Evolutionary conservation across 768 basidiomycete genomes (phyloP).

Genomic region (Russula sp.): DNA sequence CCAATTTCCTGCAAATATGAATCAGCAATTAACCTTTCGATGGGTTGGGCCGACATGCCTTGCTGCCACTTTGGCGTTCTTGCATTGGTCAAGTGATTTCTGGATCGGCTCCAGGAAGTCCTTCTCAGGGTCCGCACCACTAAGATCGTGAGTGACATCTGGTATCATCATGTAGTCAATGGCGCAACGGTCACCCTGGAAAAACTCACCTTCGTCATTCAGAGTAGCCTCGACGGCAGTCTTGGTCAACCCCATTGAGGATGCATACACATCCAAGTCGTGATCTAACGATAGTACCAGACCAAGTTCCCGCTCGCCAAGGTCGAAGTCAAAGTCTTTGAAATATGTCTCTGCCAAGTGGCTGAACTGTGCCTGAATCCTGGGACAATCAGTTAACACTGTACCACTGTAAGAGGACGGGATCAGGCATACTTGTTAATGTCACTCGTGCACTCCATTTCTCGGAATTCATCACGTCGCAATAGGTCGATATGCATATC

Average conservation of each 20-base stretch:
- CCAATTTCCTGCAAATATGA: conserved; percentile 61
- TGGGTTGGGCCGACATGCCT: conserved; percentile 34
- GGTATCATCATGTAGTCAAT: neutral
- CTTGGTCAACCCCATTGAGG: conserved; percentile 85
- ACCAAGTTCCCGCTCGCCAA: conserved; percentile 86
- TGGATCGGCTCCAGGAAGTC: conserved; percentile 80
- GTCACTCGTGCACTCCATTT: conserved; percentile 90
- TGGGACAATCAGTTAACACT: conserved; percentile 29
- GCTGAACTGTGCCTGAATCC: conserved; percentile 90
- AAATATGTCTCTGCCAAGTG: conserved; percentile 89
- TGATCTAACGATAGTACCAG: conserved; percentile 77
- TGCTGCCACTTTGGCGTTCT: conserved; percentile 72
- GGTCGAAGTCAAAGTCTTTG: conserved; percentile 71
- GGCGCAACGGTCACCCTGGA: neutral
- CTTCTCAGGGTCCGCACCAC: conserved; percentile 65
- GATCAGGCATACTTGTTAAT: conserved; percentile 62
- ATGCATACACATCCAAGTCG: conserved; percentile 91
- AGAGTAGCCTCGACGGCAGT: conserved; percentile 71
- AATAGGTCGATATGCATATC: conserved; percentile 88
- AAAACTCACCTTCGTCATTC: conserved; percentile 64
- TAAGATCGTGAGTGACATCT: conserved; percentile 74
- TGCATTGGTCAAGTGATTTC: conserved; percentile 74
- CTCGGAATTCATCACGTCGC: conserved; percentile 84
- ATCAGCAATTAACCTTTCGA: neutral
- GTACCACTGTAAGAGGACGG: neutral